phyloP scores from a whole-genome alignment of 768 basidiomycete species.

The Boletus sensibilis region DNA sequence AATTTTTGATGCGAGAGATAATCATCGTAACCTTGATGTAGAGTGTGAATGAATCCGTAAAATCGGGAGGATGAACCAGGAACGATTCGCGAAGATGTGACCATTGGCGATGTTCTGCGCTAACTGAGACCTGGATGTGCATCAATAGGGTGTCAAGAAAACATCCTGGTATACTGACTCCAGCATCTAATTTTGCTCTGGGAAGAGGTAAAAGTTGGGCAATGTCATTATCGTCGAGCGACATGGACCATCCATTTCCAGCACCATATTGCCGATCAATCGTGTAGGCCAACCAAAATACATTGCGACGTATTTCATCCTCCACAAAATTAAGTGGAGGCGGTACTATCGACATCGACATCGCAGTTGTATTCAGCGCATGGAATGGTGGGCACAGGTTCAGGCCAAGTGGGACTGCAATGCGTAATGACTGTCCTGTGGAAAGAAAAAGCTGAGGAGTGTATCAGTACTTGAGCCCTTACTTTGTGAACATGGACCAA shows the following conservation, averaged over 20 bases:
- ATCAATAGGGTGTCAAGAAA: slow-evolving; percentile 7
- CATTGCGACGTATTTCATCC: slow-evolving; percentile 69
- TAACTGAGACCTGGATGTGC: slow-evolving; percentile 42
- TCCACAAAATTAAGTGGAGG: slow-evolving; percentile 62
- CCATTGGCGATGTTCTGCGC: slow-evolving; percentile 60
- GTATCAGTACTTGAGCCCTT: slow-evolving; percentile 5
- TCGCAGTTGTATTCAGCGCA: slow-evolving; percentile 56
- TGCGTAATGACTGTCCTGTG: slow-evolving; percentile 56
- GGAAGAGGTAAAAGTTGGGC: slow-evolving; percentile 68
- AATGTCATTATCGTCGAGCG: slow-evolving; percentile 71
- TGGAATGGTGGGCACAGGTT: slow-evolving; percentile 67
- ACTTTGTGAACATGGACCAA: slow-evolving; percentile 11
- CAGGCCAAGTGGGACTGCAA: slow-evolving; percentile 64
- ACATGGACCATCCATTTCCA: slow-evolving; percentile 69
- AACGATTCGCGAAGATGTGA: slow-evolving; percentile 61
- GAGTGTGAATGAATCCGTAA: slow-evolving; percentile 68
- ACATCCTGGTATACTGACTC: slow-evolving; percentile 40
- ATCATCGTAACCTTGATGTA: slow-evolving; percentile 70
- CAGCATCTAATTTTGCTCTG: slow-evolving; percentile 57
- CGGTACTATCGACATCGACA: slow-evolving; percentile 57
- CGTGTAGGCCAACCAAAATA: slow-evolving; percentile 72
- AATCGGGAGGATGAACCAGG: slow-evolving; percentile 56
- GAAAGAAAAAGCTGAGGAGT: slow-evolving; percentile 53
- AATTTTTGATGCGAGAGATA: slow-evolving; percentile 59
- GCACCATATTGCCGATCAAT: slow-evolving; percentile 65